phyloP scores from a whole-genome alignment of 2,329 filamentous ascomycete genomes.

The Epichloe uncinata region DNA sequence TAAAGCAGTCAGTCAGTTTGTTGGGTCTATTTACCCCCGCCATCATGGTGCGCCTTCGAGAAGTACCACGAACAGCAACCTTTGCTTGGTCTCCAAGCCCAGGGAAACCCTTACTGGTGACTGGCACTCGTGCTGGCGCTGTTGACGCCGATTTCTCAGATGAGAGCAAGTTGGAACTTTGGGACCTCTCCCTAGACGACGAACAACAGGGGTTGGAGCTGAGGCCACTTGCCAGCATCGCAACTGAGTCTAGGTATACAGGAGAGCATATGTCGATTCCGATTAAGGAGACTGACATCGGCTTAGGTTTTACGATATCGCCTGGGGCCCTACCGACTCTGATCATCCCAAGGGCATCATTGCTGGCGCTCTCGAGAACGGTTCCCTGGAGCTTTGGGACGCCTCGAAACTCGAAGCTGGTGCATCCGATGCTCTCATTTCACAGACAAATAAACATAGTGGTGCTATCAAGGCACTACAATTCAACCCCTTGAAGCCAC shows the following conservation, averaged over 20 bases:
- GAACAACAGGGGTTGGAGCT: constrained; percentile 67
- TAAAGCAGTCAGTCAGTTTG: constrained; percentile 9
- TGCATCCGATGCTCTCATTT: constrained; percentile 62
- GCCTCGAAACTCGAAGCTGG: constrained; percentile 53
- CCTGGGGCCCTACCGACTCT: constrained; percentile 75
- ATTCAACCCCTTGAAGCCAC: constrained; percentile 87
- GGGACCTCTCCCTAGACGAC: constrained; percentile 81
- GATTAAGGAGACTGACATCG: constrained; percentile 6
- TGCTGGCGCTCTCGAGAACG: constrained; percentile 89
- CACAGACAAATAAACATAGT: constrained; percentile 77
- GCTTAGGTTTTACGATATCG: constrained; percentile 85
- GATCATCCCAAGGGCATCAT: constrained; percentile 78
- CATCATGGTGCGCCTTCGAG: constrained; percentile 86
- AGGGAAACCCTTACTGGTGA: constrained; percentile 70
- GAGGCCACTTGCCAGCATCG: constrained; percentile 70
- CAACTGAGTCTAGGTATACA: constrained; percentile 73
- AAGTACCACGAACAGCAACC: constrained; percentile 90
- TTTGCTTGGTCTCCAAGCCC: constrained; percentile 91
- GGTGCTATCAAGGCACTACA: constrained; percentile 89
- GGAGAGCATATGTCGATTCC: background rate
- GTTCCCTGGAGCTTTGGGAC: constrained; percentile 87
- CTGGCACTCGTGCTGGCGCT: constrained; percentile 86
- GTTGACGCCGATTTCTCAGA: constrained; percentile 97
- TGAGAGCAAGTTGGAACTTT: constrained; percentile 90
- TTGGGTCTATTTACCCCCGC: constrained; percentile 12